Evolutionary conservation across 495 filamentous ascomycete species (phyloP), one percentile per base, ranked within the genome.

Genomic region (Hyaloscypha finlandica): DNA sequence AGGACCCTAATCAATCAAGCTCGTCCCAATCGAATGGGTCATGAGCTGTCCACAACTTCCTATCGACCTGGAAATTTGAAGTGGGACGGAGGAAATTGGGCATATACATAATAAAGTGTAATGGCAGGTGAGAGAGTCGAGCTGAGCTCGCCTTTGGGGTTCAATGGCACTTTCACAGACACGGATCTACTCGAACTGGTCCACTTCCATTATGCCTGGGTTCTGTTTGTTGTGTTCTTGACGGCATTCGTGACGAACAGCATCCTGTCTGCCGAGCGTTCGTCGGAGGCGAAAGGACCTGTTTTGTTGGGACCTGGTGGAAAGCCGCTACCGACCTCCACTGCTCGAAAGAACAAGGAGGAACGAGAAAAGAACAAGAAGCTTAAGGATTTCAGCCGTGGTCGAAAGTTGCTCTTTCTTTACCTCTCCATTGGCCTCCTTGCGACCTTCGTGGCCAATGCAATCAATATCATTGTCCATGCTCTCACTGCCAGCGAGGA

Each of bases 401-500:
- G 39, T 69, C 74, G 55, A 75, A 77, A 54, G 73, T 80, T 83
- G 4, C 74, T 90, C 39, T 96, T 97, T 77, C 86, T 88, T 73
- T 94, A 84, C 83, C 76, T 94, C 16, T 88, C 92, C 33, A 78
- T 85, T 8, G 83, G 79, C 8, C 78, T 91, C 6, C 81, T 93
- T 32, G 70, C 89, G 63, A 92, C 91, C 19, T 91, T 95, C 63
- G 75, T 94, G 56, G 90, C 80, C 55, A 92, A 93, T 78, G 86
- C 89, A 51, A 81, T 80, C 57, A 88, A 91, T 72, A 88, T 96
- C 70, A 86, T 95, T 55, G 64, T 85, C 63, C 95, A 93, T 82
- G 90, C 92, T 66, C 80, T 97, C 64, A 69, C 83, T 19, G 78
- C 83, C 62, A 81, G 83, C 59, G 80, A 89, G 32, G 81, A 90